Evolutionary conservation across 179 eudicot species (phyloP).

Genomic region (Actinidia arguta): DNA sequence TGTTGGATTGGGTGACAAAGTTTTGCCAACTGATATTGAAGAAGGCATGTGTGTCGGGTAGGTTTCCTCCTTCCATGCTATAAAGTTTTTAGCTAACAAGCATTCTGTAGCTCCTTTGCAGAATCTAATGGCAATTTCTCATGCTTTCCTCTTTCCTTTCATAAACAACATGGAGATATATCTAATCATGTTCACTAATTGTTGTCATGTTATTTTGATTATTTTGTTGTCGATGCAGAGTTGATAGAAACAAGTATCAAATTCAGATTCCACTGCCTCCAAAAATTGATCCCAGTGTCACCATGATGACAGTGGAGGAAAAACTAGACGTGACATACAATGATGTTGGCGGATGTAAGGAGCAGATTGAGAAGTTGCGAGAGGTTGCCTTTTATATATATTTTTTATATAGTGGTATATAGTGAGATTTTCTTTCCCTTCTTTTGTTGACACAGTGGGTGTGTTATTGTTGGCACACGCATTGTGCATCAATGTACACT

Average conservation of each 20-base stretch:
- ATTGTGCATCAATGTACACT: too few species aligned
- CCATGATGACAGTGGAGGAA: constrained; percentile 99
- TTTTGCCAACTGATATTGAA: constrained; percentile 98
- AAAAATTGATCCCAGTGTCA: constrained; percentile 94
- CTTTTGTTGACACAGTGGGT: background rate
- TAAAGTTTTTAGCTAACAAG: background rate
- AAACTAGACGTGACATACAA: constrained; percentile 97
- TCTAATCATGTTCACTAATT: background rate
- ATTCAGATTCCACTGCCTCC: constrained; percentile 98
- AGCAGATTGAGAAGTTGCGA: constrained; percentile 96
- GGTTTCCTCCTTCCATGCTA: constrained; percentile 24
- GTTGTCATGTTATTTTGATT: background rate
- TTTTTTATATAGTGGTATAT: background rate
- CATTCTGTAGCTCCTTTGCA: background rate
- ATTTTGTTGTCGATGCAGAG: constrained; percentile 59
- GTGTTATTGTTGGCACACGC: too few species aligned
- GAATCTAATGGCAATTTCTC: background rate
- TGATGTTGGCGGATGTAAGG: constrained; percentile 99
- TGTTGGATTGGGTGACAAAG: constrained; percentile 98
- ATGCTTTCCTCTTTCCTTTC: background rate
- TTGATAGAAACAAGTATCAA: constrained; percentile 90
- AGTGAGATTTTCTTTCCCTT: background rate
- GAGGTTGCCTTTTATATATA: constrained; percentile 48
- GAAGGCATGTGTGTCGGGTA: constrained; percentile 99
- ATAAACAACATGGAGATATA: background rate